Evolutionary conservation across 225 moss, liverwort and hornwort species (phyloP).

Genomic region (Lunularia cruciata): DNA sequence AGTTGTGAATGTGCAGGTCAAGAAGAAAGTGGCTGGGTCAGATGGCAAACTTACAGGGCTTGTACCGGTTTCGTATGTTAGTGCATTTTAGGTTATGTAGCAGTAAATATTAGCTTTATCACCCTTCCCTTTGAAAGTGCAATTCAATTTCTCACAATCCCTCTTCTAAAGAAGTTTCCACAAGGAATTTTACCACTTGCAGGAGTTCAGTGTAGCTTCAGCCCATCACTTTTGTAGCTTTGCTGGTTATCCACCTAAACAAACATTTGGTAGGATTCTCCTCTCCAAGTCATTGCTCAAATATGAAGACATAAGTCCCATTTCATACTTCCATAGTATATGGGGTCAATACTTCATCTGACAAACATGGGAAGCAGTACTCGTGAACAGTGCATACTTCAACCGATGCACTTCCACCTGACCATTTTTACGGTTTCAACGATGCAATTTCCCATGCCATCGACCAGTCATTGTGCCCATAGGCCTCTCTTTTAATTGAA

Average conservation of each 20-base stretch:
- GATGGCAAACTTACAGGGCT: conserved; percentile 53
- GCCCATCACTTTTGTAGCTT: neutral
- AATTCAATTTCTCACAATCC: neutral
- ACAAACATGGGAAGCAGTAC: neutral
- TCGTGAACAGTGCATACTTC: conserved; percentile 2
- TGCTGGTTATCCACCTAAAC: neutral
- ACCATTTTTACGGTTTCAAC: neutral
- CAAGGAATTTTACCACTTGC: neutral
- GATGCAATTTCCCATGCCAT: neutral
- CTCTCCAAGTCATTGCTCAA: neutral
- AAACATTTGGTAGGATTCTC: neutral
- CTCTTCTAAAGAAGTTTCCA: neutral
- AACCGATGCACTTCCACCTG: too few relatives aligned
- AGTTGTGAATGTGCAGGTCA: conserved; percentile 36
- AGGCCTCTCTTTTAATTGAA: neutral
- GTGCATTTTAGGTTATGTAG: conserved; percentile 35
- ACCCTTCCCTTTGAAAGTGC: neutral
- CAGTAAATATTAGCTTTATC: neutral
- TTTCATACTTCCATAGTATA: neutral
- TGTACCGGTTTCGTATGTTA: conserved; percentile 50
- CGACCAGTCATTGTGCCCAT: neutral
- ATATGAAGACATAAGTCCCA: neutral
- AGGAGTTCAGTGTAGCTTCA: neutral
- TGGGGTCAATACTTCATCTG: neutral
- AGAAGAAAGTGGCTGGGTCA: conserved; percentile 46